phyloP scores from a whole-genome alignment of 2,329 filamentous ascomycete species.

The Podosphaera fusca region DNA sequence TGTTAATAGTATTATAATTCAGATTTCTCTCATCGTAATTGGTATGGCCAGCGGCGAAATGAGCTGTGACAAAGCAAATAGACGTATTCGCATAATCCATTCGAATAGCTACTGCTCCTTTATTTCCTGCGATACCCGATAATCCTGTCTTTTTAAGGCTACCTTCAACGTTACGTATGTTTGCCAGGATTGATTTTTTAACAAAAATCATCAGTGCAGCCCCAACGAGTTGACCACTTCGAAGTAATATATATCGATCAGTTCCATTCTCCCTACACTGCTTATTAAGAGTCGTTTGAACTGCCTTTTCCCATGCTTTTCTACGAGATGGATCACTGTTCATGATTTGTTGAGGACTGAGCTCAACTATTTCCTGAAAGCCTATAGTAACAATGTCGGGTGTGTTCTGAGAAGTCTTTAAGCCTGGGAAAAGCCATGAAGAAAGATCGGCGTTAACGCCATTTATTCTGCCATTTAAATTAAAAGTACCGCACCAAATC shows the following conservation, averaged over 20 bases:
- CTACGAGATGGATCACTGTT: constrained; percentile 79
- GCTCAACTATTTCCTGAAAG: constrained; percentile 95
- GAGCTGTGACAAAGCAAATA: constrained; percentile 87
- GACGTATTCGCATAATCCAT: constrained; percentile 86
- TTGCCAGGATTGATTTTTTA: constrained; percentile 47
- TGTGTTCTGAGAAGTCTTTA: constrained; percentile 31
- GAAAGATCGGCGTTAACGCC: constrained; percentile 62
- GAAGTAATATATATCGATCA: constrained; percentile 67
- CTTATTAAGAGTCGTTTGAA: constrained; percentile 53
- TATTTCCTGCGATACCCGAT: constrained; percentile 94
- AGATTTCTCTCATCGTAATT: constrained; percentile 93
- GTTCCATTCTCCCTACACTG: constrained; percentile 40
- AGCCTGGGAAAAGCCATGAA: constrained; percentile 58
- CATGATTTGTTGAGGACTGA: constrained; percentile 97
- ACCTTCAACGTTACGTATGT: constrained; percentile 93
- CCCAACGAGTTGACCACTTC: constrained; percentile 84
- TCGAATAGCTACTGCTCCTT: constrained; percentile 87
- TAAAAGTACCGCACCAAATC: constrained; percentile 73
- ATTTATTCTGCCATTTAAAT: constrained; percentile 69
- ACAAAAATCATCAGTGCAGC: constrained; percentile 85
- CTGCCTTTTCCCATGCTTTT: constrained; percentile 65
- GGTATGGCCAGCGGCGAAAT: constrained; percentile 83
- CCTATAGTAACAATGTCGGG: constrained; percentile 78
- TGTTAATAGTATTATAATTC: constrained; percentile 48
- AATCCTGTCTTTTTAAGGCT: constrained; percentile 84